Base-by-base conservation (phyloP, 345 rosid genomes). In the Arabis alpina region DNA sequence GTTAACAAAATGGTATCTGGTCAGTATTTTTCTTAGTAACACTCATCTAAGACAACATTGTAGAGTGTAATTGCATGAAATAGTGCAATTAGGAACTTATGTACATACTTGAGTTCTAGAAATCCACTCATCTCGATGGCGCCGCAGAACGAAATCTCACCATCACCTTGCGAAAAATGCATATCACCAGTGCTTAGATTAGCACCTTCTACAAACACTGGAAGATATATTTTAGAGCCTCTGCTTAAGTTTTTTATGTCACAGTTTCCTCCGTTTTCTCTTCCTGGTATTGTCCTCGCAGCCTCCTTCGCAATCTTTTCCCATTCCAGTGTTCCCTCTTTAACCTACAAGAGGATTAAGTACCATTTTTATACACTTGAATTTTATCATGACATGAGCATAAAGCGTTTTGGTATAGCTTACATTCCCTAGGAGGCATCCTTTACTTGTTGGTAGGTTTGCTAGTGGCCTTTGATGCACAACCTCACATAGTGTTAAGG, bases 121-220 rank as follows among this genome's bases (percentile, higher is more conserved):
- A 88, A 93, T 12, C 98, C 97, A 61, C 97, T 93, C 94, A 86
- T 87, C 80, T 93, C 96, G 3, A 93, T 93, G 48, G 97, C 98
- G 1, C 98, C 97, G 1, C 98, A 93, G 85, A 93, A 86, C 3
- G 98, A 75, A 66, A 93, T 78, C 79, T 93, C 98, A 51, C 97
- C 98, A 72, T 91, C 98, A 12, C 97, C 98, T 83, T 91, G 94
- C 8, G 98, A 93, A 62, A 90, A 93, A 75, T 93, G 98, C 98
- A 93, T 93, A 43, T 93, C 97, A 10, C 98, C 97, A 0, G 96
- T 87, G 53, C 97, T 93, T 60, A 93, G 78, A 59, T 91, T 90
- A 34, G 97, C 98, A 23, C 96, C 97, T 43, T 90, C 98, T 2
- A 93, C 85, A 42, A 88, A 90, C 32, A 93, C 97, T 1, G 98